Percentiles rank a stretch among this genome's conserved stretches.
phyloP scores from a whole-genome alignment of 1,139 yeast species.

The Taiozyma onychis region DNA sequence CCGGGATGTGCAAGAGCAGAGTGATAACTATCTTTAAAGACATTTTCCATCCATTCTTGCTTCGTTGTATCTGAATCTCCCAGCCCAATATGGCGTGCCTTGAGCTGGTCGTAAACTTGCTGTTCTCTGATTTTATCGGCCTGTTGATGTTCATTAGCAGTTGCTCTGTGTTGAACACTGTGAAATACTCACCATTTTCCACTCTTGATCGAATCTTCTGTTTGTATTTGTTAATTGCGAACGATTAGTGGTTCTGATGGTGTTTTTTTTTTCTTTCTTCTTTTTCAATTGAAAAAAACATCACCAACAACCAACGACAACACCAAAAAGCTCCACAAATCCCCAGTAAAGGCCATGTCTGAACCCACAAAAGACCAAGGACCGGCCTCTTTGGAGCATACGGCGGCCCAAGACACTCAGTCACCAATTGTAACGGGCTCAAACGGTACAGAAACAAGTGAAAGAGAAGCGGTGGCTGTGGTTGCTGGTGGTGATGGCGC shows the following conservation, averaged over 20 bases:
- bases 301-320: neutral
- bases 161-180: neutral
- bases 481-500: no score
- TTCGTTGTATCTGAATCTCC: slow-evolving; percentile 67
- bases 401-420: neutral
- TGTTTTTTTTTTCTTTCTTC: neutral
- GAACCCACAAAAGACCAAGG: neutral
- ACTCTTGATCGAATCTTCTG: neutral
- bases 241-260: neutral
- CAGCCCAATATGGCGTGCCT: slow-evolving; percentile 60
- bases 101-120: slow-evolving; percentile 55
- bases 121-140: slow-evolving; percentile 67
- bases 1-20: slow-evolving; percentile 67
- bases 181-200: neutral
- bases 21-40: slow-evolving; percentile 71
- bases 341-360: neutral
- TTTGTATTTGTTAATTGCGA: neutral
- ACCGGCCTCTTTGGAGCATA: neutral
- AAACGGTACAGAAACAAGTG: neutral
- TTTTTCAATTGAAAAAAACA: neutral
- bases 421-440: neutral
- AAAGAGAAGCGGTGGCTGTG: neutral
- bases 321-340: neutral
- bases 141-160: slow-evolving; percentile 23
- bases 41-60: slow-evolving; percentile 52